Evolutionary conservation across 306 rosid species (phyloP), one percentile per base, ranked within the genome.

Genomic region (Leucaena leucocephala): DNA sequence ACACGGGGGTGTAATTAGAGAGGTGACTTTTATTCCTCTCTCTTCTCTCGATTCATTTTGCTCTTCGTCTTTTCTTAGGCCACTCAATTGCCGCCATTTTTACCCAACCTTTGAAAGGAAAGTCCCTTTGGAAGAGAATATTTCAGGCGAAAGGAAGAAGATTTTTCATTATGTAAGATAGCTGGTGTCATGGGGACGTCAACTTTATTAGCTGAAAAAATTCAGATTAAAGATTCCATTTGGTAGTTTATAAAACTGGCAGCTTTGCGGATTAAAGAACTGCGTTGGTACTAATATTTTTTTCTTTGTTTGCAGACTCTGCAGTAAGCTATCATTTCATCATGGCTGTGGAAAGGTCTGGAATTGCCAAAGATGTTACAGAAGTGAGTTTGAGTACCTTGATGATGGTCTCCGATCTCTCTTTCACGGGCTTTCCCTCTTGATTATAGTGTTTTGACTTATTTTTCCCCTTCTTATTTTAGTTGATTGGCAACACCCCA

Each of bases 401-500:
- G 36, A 12, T 69, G 36, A 12, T 50, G 74, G 14, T 67, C 54
- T 54, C 21, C 19, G 34, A 2, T 67, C 17, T 73, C 15, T 19
- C 17, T 66, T 16, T 35, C 10, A 17, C 17, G 72, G 15, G 36
- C 35, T 82, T 70, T 74, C 5, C 42, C 48, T 44, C 68, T 43
- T 19, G 33, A 48, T 14, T 39, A 69, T 40, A 52, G 71, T 69
- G 58, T 6, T 72, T 54, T 84, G 57, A 52, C 76, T 70, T 13
- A 43, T 75, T 67, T 27, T 27, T 27, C 1, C 1, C 1, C 27
- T 27, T 27, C 74, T 13, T 43, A 75, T 76, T 72, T 16, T n/a
- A 92, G 93, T 77, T 92, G 80, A 92, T 92, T 75, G 97, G 95
- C n/a, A 89, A 90, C 76, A 90, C 95, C 42, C 97, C 97, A 48